Evolutionary conservation across 495 filamentous ascomycete species (phyloP).

Genomic region (Bombardia bombarda): DNA sequence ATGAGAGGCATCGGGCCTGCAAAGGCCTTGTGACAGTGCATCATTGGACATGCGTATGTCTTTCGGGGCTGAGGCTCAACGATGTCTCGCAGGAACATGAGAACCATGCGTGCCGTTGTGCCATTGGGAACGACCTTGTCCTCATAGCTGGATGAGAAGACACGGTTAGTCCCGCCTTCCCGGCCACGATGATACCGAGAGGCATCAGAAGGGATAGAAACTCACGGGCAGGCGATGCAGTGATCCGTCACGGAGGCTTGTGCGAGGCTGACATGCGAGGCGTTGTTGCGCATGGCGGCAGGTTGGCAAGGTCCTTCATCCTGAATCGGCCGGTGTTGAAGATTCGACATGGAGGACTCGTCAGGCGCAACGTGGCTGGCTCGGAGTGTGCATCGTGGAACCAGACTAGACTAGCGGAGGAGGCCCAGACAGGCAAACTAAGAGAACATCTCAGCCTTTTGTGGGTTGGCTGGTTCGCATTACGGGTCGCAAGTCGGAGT

Average conservation of each 20-base stretch:
- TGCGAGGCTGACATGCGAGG: slow-evolving; percentile 7
- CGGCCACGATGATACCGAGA: background rate
- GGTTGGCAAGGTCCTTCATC: slow-evolving; percentile 18
- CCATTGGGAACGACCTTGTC: slow-evolving; percentile 22
- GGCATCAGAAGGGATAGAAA: background rate
- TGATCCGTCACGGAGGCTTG: slow-evolving; percentile 18
- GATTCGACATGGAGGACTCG: slow-evolving; percentile 23
- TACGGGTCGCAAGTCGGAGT: slow-evolving; percentile 2
- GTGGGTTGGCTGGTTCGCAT: slow-evolving; percentile 8
- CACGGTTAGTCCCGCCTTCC: slow-evolving; percentile 4
- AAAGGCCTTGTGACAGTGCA: slow-evolving; percentile 18
- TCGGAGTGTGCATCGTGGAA: slow-evolving; percentile 27
- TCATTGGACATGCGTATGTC: slow-evolving; percentile 25
- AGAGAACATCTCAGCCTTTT: slow-evolving; percentile 16
- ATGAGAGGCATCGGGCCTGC: slow-evolving; percentile 18
- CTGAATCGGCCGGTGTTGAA: slow-evolving; percentile 24
- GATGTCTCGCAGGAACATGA: slow-evolving; percentile 28
- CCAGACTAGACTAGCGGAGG: slow-evolving; percentile 20
- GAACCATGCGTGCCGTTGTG: slow-evolving; percentile 23
- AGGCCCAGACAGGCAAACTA: slow-evolving; percentile 17
- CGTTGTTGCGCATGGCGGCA: slow-evolving; percentile 15
- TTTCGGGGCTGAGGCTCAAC: slow-evolving; percentile 20
- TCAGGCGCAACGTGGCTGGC: slow-evolving; percentile 19
- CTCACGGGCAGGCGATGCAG: slow-evolving; percentile 23
- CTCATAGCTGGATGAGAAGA: slow-evolving; percentile 19